Evolutionary conservation across 768 basidiomycete genomes (phyloP).

Genomic region (Gyrodon lividus): DNA sequence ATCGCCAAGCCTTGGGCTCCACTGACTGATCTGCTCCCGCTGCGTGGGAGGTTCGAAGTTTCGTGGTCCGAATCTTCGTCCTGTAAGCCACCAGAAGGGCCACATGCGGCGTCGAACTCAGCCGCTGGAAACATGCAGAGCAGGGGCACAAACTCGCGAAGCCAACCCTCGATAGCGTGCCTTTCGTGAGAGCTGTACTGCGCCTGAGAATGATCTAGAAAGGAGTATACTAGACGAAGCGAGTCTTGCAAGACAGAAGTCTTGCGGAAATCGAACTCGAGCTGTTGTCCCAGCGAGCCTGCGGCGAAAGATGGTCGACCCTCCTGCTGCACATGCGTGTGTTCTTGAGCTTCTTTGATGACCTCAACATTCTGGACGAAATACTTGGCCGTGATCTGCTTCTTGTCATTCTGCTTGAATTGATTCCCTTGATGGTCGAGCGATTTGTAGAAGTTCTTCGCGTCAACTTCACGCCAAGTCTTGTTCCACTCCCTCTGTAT

Average conservation of each 20-base stretch:
- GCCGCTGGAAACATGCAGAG: constrained; percentile 69
- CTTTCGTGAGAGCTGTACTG: constrained; percentile 77
- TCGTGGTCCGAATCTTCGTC: constrained; percentile 35
- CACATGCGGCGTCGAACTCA: constrained; percentile 65
- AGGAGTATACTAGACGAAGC: constrained; percentile 86
- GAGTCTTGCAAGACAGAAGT: constrained; percentile 81
- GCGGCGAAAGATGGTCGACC: constrained; percentile 38
- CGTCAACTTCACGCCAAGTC: constrained; percentile 95
- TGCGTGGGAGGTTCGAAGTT: constrained; percentile 12
- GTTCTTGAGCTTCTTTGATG: constrained; percentile 59
- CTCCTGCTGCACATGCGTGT: constrained; percentile 28
- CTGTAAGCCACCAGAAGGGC: constrained; percentile 50
- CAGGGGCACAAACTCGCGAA: constrained; percentile 80
- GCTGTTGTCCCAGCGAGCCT: constrained; percentile 63
- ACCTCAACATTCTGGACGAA: constrained; percentile 80
- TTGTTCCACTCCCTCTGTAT: constrained; percentile 94
- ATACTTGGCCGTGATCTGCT: constrained; percentile 78
- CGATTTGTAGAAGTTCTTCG: constrained; percentile 97
- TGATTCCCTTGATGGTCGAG: constrained; percentile 94
- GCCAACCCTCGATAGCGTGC: constrained; percentile 78
- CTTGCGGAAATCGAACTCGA: constrained; percentile 78
- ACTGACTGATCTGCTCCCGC: constrained; percentile 46
- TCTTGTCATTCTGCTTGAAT: constrained; percentile 97
- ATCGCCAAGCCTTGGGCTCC: constrained; percentile 47
- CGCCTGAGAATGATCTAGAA: constrained; percentile 82